phyloP scores from a whole-genome alignment of 2,329 filamentous ascomycete genomes.

The Ceratocystis huliohia region DNA sequence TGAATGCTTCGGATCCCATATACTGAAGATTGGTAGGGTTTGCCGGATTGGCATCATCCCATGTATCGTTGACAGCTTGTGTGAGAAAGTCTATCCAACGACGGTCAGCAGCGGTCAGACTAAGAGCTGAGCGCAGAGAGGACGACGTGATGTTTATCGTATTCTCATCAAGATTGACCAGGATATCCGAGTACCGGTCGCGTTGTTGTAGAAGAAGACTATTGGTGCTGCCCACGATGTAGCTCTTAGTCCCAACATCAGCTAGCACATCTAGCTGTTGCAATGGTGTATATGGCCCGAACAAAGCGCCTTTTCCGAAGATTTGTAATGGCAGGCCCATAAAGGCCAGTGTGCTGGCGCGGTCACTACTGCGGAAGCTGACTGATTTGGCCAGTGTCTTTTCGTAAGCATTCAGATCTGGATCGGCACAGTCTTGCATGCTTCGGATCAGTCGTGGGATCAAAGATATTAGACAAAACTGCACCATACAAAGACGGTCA shows the following conservation, averaged over 20 bases:
- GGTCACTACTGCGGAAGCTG: slow-evolving; percentile 80
- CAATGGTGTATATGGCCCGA: slow-evolving; percentile 90
- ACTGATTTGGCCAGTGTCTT: slow-evolving; percentile 63
- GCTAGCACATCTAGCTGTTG: slow-evolving; percentile 91
- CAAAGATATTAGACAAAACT: slow-evolving; percentile 89
- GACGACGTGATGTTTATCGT: slow-evolving; percentile 72
- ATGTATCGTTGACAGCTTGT: slow-evolving; percentile 86
- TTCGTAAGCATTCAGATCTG: slow-evolving; percentile 77
- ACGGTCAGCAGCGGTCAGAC: slow-evolving; percentile 73
- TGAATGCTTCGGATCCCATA: slow-evolving; percentile 91
- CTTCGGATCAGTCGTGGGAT: slow-evolving; percentile 85
- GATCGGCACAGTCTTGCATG: slow-evolving; percentile 89
- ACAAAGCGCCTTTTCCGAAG: slow-evolving; percentile 90
- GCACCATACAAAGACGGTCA: slow-evolving; percentile 93
- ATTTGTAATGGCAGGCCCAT: slow-evolving; percentile 92
- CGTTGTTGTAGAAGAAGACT: slow-evolving; percentile 85
- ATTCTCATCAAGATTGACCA: slow-evolving; percentile 89
- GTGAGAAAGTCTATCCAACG: slow-evolving; percentile 95
- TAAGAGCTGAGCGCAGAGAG: slow-evolving; percentile 60
- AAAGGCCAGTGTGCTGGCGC: slow-evolving; percentile 76
- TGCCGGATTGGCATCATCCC: slow-evolving; percentile 82
- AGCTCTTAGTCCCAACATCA: slow-evolving; percentile 89
- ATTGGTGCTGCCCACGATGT: slow-evolving; percentile 94
- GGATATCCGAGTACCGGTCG: slow-evolving; percentile 88
- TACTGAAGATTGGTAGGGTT: slow-evolving; percentile 92